A percentile compares a stretch with the other conserved stretches of the same genome.
Evolutionary conservation across 495 filamentous ascomycete genomes (phyloP).

Genomic region (Trichoderma virens): DNA sequence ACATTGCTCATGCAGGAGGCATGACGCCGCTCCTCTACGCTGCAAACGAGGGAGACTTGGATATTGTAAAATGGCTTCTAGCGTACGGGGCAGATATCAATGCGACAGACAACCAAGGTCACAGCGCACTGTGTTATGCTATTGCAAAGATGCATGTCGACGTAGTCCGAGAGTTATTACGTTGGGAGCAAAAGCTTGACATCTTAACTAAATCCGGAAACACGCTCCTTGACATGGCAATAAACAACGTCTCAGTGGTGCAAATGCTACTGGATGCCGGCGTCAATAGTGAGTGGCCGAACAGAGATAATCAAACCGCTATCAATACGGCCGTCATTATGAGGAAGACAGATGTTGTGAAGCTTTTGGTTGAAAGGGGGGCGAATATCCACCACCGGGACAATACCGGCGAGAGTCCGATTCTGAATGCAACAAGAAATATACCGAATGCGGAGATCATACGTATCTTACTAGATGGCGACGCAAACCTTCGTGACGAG

Average conservation of each 20-base stretch:
- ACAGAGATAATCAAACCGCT: background rate
- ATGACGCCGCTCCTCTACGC: background rate
- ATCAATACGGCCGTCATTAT: background rate
- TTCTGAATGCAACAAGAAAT: background rate
- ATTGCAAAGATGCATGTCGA: background rate
- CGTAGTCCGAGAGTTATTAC: background rate
- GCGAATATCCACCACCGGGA: background rate
- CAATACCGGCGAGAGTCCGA: background rate
- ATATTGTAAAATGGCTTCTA: background rate
- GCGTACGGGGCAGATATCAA: background rate
- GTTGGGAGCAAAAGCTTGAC: background rate
- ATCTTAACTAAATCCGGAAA: background rate
- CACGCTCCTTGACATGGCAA: background rate
- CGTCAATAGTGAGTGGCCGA: background rate
- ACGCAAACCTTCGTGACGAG: background rate
- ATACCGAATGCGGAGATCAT: background rate
- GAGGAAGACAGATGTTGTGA: background rate
- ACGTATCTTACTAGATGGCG: background rate
- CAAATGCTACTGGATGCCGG: background rate
- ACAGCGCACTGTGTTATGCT: background rate
- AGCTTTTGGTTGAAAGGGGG: background rate
- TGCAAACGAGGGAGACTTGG: background rate
- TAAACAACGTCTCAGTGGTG: background rate
- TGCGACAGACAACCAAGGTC: background rate
- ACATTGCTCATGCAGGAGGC: background rate